These are phyloP conservation scores for Rasamsonia emersonii DNA, from an alignment of 2,329 filamentous ascomycete genomes.

Conservation along the genomic window DNA sequence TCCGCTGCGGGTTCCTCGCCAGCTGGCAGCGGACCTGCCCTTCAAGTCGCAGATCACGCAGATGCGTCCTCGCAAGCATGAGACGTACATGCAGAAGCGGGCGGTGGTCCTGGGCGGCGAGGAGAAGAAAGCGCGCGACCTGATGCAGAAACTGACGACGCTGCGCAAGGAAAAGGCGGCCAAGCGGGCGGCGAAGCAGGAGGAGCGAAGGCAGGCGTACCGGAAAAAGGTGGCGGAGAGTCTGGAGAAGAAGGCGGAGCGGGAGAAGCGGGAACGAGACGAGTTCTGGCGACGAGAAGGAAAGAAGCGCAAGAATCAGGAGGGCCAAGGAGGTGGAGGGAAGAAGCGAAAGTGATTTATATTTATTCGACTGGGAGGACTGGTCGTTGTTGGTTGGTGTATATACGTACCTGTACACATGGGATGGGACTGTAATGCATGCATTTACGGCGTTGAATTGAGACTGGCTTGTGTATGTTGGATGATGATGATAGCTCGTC, in stretches of 20 bases:
- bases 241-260: conserved; percentile 72
- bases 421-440: conserved; percentile 1
- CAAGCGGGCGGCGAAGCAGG: conserved; percentile 76
- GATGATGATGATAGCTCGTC: conserved; percentile 2
- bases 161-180: conserved; percentile 83
- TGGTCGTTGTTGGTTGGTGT: conserved; percentile 1
- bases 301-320: conserved; percentile 59
- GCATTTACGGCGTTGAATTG: conserved; percentile 6
- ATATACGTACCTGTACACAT: conserved; percentile 1
- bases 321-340: conserved; percentile 42
- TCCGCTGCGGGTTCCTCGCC: conserved; percentile 42
- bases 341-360: conserved; percentile 34
- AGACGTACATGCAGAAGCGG: conserved; percentile 91
- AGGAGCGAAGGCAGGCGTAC: conserved; percentile 73
- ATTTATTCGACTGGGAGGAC: too few relatives aligned
- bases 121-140: conserved; percentile 76
- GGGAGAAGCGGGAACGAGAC: conserved; percentile 85
- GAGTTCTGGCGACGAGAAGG: conserved; percentile 92
- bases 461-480: conserved; percentile 1
- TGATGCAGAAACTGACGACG: conserved; percentile 89
- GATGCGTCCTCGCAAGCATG: conserved; percentile 68
- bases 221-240: conserved; percentile 73
- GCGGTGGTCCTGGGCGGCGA: conserved; percentile 80
- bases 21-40: conserved; percentile 67
- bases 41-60: conserved; percentile 85